Conservation (phyloP, 495 filamentous ascomycete species). For the Neurospora africana region DNA sequence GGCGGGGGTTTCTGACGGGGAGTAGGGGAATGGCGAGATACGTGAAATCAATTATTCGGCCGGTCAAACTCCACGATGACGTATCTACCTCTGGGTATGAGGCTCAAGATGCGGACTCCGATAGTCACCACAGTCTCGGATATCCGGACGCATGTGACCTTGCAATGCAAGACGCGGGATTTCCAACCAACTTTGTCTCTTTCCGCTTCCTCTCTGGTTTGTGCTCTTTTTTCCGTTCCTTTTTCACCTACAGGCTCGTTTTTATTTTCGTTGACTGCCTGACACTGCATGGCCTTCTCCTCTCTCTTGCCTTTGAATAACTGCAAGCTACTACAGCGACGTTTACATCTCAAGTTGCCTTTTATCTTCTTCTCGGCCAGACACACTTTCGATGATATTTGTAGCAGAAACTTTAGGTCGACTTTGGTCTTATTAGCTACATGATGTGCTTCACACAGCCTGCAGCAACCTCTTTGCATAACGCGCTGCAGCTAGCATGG, state of each 20-base stretch:
- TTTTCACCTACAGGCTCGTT: background rate
- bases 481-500: background rate
- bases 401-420: background rate
- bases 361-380: background rate
- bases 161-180: background rate
- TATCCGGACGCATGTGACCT: background rate
- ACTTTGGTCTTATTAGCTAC: background rate
- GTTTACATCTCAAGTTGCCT: background rate
- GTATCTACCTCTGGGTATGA: background rate
- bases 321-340: background rate
- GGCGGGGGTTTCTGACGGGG: background rate
- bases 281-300: background rate
- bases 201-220: background rate
- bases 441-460: background rate
- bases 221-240: background rate
- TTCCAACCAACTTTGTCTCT: background rate
- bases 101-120: background rate
- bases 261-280: background rate
- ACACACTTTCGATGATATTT: background rate
- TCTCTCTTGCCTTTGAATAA: background rate
- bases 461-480: background rate
- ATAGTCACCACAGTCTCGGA: background rate
- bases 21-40: background rate
- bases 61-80: background rate
- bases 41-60: background rate